A percentile compares a stretch with the other conserved stretches of the same genome.
phyloP scores from a whole-genome alignment of 768 basidiomycete species.

The Mrakia gelida region DNA sequence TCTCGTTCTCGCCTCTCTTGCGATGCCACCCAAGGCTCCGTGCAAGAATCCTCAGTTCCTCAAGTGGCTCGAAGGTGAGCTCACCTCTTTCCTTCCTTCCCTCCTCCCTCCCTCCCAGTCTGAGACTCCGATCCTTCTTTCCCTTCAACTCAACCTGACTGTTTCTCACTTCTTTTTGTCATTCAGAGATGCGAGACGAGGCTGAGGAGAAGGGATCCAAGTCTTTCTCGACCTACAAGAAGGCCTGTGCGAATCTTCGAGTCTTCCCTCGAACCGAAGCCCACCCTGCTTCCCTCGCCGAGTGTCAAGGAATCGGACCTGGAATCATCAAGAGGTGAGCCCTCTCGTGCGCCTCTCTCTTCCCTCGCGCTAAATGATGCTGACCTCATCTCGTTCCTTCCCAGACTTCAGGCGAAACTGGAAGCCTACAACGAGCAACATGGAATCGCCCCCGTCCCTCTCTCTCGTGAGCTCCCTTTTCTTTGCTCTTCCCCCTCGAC shows the following conservation, averaged over 20 bases:
- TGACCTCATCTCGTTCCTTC: background rate
- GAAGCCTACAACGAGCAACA: background rate
- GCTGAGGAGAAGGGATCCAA: conserved; percentile 20
- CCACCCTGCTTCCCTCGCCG: background rate
- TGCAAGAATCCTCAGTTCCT: conserved; percentile 24
- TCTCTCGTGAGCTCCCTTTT: background rate
- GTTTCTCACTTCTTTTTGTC: background rate
- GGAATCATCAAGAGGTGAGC: background rate
- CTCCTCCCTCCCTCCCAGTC: too few relatives aligned
- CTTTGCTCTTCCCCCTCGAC: background rate
- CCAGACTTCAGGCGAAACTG: conserved; percentile 3
- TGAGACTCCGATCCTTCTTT: background rate
- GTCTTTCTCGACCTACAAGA: background rate
- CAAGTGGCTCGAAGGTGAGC: conserved; percentile 25
- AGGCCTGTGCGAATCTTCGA: background rate
- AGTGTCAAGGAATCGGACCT: background rate
- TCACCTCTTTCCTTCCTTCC: conserved; percentile 1
- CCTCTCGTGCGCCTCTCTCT: background rate
- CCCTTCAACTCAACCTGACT: background rate
- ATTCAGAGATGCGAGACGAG: conserved; percentile 15
- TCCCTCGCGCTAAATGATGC: background rate
- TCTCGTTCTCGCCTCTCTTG: background rate
- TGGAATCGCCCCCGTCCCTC: background rate
- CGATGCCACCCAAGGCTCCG: conserved; percentile 1
- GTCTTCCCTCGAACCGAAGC: background rate